A percentile compares a stretch with the other conserved stretches of the same genome.
Evolutionary conservation across 257 asterid genomes (phyloP).

Genomic region (Paulownia fortunei): DNA sequence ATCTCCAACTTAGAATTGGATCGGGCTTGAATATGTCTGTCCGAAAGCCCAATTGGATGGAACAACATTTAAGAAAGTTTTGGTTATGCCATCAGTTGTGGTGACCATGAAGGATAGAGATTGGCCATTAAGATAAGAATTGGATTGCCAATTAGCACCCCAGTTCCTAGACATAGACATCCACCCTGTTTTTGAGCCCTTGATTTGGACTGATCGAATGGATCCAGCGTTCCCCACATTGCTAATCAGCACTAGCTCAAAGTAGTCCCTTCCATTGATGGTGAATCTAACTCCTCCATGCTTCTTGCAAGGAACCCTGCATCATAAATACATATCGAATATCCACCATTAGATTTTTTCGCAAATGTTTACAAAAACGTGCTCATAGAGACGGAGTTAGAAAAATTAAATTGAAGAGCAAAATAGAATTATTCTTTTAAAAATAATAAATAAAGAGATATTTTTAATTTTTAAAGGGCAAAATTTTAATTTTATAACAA

Average conservation of each 20-base stretch:
- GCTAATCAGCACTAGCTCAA: constrained; percentile 70
- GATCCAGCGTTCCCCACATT: constrained; percentile 90
- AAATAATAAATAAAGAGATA: no score
- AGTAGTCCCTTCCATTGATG: constrained; percentile 72
- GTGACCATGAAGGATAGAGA: constrained; percentile 78
- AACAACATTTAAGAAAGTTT: constrained; percentile 50
- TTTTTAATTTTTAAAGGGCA: no score
- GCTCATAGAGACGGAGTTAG: no score
- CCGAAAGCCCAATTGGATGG: constrained; percentile 87
- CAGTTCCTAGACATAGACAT: constrained; percentile 83
- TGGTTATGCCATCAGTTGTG: constrained; percentile 69
- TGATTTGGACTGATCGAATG: constrained; percentile 62
- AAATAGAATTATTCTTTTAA: no score
- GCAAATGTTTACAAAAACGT: no score
- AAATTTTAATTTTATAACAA: no score
- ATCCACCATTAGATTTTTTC: background rate
- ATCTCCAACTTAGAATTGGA: constrained; percentile 59
- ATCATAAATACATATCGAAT: background rate
- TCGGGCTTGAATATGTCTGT: constrained; percentile 55
- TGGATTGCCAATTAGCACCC: constrained; percentile 98
- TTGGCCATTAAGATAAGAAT: constrained; percentile 71
- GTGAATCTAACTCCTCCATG: constrained; percentile 85
- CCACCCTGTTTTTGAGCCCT: constrained; percentile 78
- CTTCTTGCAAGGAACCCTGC: constrained; percentile 86
- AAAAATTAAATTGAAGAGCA: no score